Conservation (phyloP, 805 yeast species). For the Saccharomyces jurei region DNA sequence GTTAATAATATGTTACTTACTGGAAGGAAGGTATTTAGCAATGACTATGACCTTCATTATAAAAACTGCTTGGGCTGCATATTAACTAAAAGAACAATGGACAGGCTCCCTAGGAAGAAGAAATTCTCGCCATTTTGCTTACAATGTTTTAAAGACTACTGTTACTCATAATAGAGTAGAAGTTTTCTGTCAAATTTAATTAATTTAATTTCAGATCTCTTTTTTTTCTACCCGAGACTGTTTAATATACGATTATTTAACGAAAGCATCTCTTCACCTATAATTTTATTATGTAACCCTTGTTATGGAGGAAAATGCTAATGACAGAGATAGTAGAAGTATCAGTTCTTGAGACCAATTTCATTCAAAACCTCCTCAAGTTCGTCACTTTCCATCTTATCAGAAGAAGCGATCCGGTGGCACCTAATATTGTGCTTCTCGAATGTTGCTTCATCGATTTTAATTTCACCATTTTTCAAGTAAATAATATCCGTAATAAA, state of each 20-base stretch:
- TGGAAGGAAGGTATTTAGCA: slow-evolving; percentile 45
- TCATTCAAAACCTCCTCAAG: slow-evolving; percentile 10
- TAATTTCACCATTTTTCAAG: slow-evolving; percentile 42
- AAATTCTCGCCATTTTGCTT: slow-evolving; percentile 30
- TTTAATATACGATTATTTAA: neutral
- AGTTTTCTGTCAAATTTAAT: neutral
- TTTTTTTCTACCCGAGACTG: neutral
- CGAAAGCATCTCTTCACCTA: neutral
- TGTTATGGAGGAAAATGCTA: neutral
- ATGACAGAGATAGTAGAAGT: neutral
- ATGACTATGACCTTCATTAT: slow-evolving; percentile 33
- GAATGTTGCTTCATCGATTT: slow-evolving; percentile 38
- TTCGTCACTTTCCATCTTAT: slow-evolving; percentile 18
- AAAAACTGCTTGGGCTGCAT: slow-evolving; percentile 51
- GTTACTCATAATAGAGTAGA: slow-evolving; percentile 22
- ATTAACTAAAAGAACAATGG: slow-evolving; percentile 44
- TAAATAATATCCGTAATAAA: slow-evolving; percentile 60
- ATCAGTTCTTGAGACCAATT: slow-evolving; percentile 3
- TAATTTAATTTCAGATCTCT: neutral
- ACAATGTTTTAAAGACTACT: slow-evolving; percentile 33
- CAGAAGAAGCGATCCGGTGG: slow-evolving; percentile 23
- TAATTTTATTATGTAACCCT: neutral
- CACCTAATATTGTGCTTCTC: slow-evolving; percentile 40
- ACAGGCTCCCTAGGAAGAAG: slow-evolving; percentile 17
- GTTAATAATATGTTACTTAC: slow-evolving; percentile 39